Conservation (phyloP, 106 monocot species). For the Gastrodia elata region DNA sequence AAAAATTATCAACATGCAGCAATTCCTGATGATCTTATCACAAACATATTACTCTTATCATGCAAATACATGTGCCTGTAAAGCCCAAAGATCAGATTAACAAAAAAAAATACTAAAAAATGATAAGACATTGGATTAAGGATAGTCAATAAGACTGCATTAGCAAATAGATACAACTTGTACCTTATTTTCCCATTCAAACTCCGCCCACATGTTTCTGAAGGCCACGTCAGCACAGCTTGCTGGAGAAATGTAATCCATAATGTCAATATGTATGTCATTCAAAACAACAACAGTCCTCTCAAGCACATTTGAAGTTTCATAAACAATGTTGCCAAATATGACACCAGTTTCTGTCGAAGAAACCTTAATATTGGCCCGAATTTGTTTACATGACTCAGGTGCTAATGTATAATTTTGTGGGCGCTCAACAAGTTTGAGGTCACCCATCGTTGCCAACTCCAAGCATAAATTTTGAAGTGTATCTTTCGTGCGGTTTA, state of each 20-base stretch:
- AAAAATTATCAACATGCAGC: no score
- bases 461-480: conserved; percentile 90
- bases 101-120: not conserved
- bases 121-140: not conserved
- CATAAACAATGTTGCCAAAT: conserved; percentile 93
- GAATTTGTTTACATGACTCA: conserved; percentile 76
- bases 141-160: not conserved
- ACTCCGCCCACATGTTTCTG: conserved; percentile 92
- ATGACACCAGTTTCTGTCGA: conserved; percentile 96
- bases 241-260: conserved; percentile 93
- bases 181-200: conserved; percentile 99
- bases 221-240: conserved; percentile 80
- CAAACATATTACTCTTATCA: no score
- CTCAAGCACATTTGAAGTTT: conserved; percentile 84
- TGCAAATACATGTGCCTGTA: no score
- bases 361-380: conserved; percentile 91
- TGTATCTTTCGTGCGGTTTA: conserved; percentile 81
- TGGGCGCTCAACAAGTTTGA: conserved; percentile 88
- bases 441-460: conserved; percentile 88
- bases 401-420: conserved; percentile 88
- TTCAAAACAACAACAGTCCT: conserved; percentile 78
- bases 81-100: no score
- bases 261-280: conserved; percentile 95
- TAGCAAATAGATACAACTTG: not conserved
- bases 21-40: no score